Evolutionary conservation across 495 filamentous ascomycete genomes (phyloP).

Genomic region (Aspergillus mulundensis): DNA sequence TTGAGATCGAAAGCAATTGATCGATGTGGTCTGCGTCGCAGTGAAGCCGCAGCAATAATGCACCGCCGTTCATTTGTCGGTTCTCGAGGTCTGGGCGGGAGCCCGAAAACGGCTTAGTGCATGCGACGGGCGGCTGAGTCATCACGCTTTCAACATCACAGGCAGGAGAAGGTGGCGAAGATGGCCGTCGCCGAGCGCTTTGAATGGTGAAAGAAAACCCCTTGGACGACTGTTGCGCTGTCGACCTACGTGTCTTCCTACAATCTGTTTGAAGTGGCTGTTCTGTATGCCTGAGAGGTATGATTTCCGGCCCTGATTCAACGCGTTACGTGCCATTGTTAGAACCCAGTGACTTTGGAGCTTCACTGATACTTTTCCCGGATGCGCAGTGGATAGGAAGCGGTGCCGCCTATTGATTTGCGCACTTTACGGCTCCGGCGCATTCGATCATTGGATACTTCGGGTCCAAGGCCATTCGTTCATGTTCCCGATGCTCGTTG

Average conservation of each 20-base stretch:
- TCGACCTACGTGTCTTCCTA: conserved; percentile 36
- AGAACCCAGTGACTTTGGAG: conserved; percentile 7
- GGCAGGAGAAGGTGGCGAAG: conserved; percentile 36
- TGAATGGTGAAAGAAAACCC: conserved; percentile 29
- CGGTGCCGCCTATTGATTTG: neutral
- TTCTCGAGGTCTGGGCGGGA: conserved; percentile 24
- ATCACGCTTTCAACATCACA: conserved; percentile 41
- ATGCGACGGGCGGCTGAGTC: conserved; percentile 30
- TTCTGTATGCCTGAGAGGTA: conserved; percentile 21
- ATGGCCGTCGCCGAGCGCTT: conserved; percentile 33
- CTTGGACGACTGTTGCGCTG: conserved; percentile 25
- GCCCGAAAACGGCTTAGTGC: conserved; percentile 38
- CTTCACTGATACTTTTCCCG: conserved; percentile 15
- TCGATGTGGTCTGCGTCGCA: conserved; percentile 19
- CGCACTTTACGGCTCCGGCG: neutral
- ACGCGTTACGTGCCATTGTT: conserved; percentile 21
- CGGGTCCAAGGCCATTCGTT: conserved; percentile 18
- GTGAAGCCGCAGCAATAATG: conserved; percentile 20
- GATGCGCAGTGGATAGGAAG: conserved; percentile 9
- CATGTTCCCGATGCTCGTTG: conserved; percentile 24
- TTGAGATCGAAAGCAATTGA: conserved; percentile 8
- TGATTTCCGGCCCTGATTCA: conserved; percentile 19
- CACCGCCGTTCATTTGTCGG: conserved; percentile 6
- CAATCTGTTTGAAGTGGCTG: conserved; percentile 10
- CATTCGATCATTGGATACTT: conserved; percentile 3